Evolutionary conservation across 805 yeast genomes (phyloP).

Genomic region (Zygosaccharomyces siamensis): DNA sequence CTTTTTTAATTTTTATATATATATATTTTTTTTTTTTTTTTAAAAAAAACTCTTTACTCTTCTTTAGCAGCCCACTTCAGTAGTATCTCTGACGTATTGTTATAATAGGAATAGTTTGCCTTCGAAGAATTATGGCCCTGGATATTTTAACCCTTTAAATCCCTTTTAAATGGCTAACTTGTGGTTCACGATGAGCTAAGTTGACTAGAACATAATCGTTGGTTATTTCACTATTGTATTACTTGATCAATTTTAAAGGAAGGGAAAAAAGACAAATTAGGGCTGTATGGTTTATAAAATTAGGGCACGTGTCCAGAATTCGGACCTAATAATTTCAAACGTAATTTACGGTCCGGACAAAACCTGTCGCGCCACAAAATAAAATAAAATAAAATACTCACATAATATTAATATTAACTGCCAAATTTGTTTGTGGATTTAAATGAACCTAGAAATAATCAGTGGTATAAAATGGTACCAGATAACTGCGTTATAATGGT

Average conservation of each 20-base stretch:
- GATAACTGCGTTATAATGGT: too few species aligned
- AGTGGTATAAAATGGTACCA: too few species aligned
- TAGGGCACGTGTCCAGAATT: conserved; percentile 1
- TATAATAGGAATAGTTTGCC: neutral
- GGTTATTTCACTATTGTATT: neutral
- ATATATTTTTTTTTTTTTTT: too few species aligned
- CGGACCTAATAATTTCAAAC: neutral
- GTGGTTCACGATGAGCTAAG: neutral
- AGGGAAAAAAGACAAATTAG: neutral
- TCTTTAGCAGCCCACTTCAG: neutral
- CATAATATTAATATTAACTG: neutral
- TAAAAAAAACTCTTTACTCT: neutral
- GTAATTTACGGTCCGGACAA: conserved; percentile 2
- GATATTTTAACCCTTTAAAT: neutral
- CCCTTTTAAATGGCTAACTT: neutral
- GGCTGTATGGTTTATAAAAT: neutral
- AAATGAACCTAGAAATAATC: too few species aligned
- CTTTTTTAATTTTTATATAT: neutral
- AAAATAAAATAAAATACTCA: neutral
- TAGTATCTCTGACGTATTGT: neutral
- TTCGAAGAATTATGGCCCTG: neutral
- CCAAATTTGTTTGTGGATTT: too few species aligned
- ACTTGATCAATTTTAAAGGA: neutral
- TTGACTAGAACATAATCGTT: neutral
- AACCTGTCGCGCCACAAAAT: conserved; percentile 2